Evolutionary conservation across 768 basidiomycete species (phyloP), one percentile per base, ranked within the genome.

Genomic region (Hemileccinum impolitum): DNA sequence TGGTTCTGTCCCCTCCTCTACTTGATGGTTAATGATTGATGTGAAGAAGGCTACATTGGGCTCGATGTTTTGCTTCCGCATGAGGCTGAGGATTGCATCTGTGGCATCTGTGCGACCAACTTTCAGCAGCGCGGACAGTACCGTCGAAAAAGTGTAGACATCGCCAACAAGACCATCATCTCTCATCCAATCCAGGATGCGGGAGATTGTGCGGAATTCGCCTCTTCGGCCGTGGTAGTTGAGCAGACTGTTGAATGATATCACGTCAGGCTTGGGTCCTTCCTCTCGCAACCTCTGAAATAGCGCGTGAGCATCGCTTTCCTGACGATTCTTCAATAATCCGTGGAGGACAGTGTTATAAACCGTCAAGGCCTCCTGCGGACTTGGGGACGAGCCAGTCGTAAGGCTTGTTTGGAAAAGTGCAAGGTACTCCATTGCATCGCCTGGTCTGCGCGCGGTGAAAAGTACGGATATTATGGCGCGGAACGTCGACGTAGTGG

Each of bases 231-330:
- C 78, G 59, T 87, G 80, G 58, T 86, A 81, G 12, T 75, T 74
- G 43, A 98, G 70, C 57, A 96, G 74, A 2, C 81, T 89, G 70
- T 96, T 97, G 73, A 85, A 87, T 2, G 90, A 82, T 40, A 85
- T 72, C 23, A 89, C 70, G 59, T 92, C 87, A 11, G 86, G 85
- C 23, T 72, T 70, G 7, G 85, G 84, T 1, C 85, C 85, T 6
- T 61, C 54, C 35, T 35, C 68, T 39, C 72, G 68, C 75, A 85
- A 76, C 43, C 56, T 61, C 32, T 70, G 56, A 35, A 84, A 60
- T 35, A 84, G 48, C 8, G 63, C 60, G 31, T 66, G 62, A 6
- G 75, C 78, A 25, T 77, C 73, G 2, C 57, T 48, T 30, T 74
- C 65, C 32, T 67, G 72, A 30, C 65, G 64, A n/a, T 61, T 61